Percentiles rank a stretch among this genome's conserved stretches.
These are phyloP conservation scores for Senecio squalidus DNA, from an alignment of 140 eudicot genomes.

Conservation along the genomic window DNA sequence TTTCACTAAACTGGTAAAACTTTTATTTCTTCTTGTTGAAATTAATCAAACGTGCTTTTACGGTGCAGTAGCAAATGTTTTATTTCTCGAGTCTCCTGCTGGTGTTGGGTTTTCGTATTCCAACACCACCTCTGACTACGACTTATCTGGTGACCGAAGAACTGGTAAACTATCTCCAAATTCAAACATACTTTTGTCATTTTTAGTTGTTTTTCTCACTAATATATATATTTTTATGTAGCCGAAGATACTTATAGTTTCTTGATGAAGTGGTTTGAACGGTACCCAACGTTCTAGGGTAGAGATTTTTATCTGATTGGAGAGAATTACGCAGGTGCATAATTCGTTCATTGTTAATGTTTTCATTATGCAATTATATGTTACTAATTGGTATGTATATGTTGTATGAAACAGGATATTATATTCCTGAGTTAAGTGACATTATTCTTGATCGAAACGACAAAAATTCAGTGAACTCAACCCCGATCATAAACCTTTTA, in stretches of 20 bases:
- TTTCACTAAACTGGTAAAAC: no score
- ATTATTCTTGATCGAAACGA: background rate
- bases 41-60: no score
- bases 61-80: no score
- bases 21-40: no score
- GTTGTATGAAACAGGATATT: background rate
- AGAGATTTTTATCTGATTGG: slow-evolving; percentile 1
- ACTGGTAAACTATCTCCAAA: no score
- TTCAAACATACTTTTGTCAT: no score
- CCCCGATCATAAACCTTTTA: background rate
- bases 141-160: no score
- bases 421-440: background rate
- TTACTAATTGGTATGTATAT: background rate
- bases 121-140: no score
- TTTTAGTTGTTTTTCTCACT: background rate
- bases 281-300: background rate
- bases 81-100: no score
- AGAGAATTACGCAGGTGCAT: background rate
- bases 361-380: background rate
- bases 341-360: background rate
- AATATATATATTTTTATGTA: background rate
- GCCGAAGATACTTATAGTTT: background rate
- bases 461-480: background rate
- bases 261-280: background rate
- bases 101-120: no score